Conservation (phyloP, 2,329 filamentous ascomycete species). For the Pseudocercospora musae region DNA sequence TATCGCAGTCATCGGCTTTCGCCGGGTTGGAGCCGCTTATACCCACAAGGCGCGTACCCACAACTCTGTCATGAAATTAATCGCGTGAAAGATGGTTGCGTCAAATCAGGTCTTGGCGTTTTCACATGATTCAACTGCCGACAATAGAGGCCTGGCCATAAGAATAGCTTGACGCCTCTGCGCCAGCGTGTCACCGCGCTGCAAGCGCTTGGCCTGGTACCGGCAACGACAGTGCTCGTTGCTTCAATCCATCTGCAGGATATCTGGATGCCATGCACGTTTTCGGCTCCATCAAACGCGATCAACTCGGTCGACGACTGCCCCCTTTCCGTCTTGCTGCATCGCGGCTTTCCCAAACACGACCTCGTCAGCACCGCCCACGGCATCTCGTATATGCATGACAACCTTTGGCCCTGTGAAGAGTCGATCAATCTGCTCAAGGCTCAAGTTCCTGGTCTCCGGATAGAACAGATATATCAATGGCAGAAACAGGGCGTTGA, state of each 20-base stretch:
- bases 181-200: background rate
- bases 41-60: background rate
- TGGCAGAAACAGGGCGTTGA: slow-evolving; percentile 54
- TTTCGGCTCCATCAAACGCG: background rate
- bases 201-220: background rate
- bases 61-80: background rate
- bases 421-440: slow-evolving; percentile 54
- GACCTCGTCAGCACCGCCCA: slow-evolving; percentile 9
- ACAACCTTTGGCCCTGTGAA: slow-evolving; percentile 38
- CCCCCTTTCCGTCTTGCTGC: slow-evolving; percentile 1
- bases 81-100: background rate
- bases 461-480: slow-evolving; percentile 60
- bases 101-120: background rate
- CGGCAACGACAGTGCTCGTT: background rate
- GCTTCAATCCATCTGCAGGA: background rate
- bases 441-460: slow-evolving; percentile 38
- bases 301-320: slow-evolving; percentile 8
- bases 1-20: background rate
- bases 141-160: background rate
- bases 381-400: slow-evolving; percentile 17
- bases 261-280: background rate
- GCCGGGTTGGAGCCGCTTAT: background rate
- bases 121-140: slow-evolving; percentile 1
- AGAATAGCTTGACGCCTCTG: background rate
- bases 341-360: background rate